Conservation (phyloP, 2,329 filamentous ascomycete species). For the Cadophora sp. region DNA sequence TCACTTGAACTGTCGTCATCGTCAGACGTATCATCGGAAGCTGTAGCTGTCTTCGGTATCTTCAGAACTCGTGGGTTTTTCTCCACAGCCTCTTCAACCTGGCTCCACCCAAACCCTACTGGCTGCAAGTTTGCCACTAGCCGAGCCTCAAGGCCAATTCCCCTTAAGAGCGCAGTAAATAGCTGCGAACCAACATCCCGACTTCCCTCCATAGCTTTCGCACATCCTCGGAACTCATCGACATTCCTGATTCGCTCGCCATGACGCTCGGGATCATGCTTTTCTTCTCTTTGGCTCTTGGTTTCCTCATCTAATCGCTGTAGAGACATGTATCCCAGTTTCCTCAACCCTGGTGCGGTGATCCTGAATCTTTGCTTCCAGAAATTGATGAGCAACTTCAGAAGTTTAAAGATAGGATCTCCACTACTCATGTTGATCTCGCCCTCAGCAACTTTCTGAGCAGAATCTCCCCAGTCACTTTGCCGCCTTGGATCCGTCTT, state of each 20-base stretch:
- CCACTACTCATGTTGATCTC: conserved; percentile 80
- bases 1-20: conserved; percentile 31
- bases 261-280: conserved; percentile 67
- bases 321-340: conserved; percentile 86
- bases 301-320: conserved; percentile 76
- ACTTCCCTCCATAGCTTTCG: conserved; percentile 77
- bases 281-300: conserved; percentile 70
- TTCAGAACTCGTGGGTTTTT: conserved; percentile 39
- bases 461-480: conserved; percentile 76
- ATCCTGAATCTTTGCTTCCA: conserved; percentile 87
- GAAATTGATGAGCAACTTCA: conserved; percentile 80
- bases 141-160: conserved; percentile 80
- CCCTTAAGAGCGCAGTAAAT: conserved; percentile 84
- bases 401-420: conserved; percentile 78
- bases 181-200: conserved; percentile 88
- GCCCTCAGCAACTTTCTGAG: conserved; percentile 72
- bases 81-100: conserved; percentile 76
- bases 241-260: conserved; percentile 77
- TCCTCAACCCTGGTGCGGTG: conserved; percentile 81
- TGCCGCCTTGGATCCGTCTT: conserved; percentile 49
- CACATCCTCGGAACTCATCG: conserved; percentile 71
- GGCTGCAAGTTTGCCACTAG: conserved; percentile 87
- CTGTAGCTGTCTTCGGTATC: conserved; percentile 33
- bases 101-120: conserved; percentile 89
- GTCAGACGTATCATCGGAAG: conserved; percentile 20